A percentile compares a stretch with the other conserved stretches of the same genome.
Evolutionary conservation across 345 rosid species (phyloP).

Genomic region (Sisymbrium irio): DNA sequence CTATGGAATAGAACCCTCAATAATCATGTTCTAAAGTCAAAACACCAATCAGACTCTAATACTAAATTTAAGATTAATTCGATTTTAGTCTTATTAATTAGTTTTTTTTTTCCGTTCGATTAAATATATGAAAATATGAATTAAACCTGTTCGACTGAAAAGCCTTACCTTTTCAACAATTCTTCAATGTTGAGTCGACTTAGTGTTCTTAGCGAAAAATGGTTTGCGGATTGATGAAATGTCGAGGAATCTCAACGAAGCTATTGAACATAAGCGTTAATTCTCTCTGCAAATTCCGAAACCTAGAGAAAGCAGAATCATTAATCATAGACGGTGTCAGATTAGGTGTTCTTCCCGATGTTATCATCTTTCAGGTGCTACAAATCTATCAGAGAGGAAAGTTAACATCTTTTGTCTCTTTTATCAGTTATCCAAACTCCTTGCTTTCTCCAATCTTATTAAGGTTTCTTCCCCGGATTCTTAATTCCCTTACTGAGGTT

Average conservation of each 20-base stretch:
- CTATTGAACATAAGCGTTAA: slow-evolving; percentile 57
- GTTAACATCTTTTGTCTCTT: too few relatives aligned
- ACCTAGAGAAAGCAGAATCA: slow-evolving; percentile 62
- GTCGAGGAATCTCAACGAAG: slow-evolving; percentile 47
- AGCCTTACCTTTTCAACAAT: neutral
- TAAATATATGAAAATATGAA: too few relatives aligned
- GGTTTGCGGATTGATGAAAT: slow-evolving; percentile 32
- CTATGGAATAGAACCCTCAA: too few relatives aligned
- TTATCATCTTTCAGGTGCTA: too few relatives aligned
- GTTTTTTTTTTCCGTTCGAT: too few relatives aligned
- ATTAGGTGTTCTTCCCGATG: slow-evolving; percentile 71
- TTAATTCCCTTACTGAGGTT: neutral
- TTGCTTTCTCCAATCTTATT: neutral
- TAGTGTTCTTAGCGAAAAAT: neutral
- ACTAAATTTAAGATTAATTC: too few relatives aligned
- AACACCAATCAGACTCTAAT: too few relatives aligned
- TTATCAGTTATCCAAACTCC: too few relatives aligned
- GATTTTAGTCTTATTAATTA: too few relatives aligned
- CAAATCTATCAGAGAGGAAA: too few relatives aligned
- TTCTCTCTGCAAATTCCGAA: slow-evolving; percentile 53
- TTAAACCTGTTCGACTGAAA: too few relatives aligned
- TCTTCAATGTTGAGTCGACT: neutral
- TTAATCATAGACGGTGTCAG: slow-evolving; percentile 56
- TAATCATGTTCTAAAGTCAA: too few relatives aligned
- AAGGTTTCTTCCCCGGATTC: slow-evolving; percentile 5